Evolutionary conservation across 2,329 filamentous ascomycete species (phyloP), one percentile per base, ranked within the genome.

Genomic region (Phialophora verrucosa): DNA sequence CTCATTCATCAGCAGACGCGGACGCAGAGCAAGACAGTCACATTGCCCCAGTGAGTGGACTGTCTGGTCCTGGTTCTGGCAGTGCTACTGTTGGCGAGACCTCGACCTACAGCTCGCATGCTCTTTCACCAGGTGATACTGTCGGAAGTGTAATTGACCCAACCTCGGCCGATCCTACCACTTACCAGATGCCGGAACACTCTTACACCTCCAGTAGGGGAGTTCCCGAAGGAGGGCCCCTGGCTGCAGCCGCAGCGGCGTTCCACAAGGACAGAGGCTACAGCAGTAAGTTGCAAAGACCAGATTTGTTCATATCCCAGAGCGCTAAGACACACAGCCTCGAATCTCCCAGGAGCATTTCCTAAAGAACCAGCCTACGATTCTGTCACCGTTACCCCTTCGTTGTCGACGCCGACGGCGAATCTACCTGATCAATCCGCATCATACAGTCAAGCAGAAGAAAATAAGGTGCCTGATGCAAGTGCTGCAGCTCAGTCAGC

Each of bases 161-260:
- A 17, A 59, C 55, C 2, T 72, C 71, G 10, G 58, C 11, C 32
- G 71, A 73, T 50, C 71, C 70, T 20, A 64, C 68, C 32, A 71
- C 67, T 10, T 73, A 66, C 62, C 63, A 57, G 31, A 68, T 63
- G 47, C 71, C 71, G 10, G 71, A 73, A 55, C 65, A 70, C 31
- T 54, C 65, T 12, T 70, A 66, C 38, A 44, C 44, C 44, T 59
- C 67, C n/a, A 58, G n/a, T 50, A 62, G 29, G 42, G 68, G 68
- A 4, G 58, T 70, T 11, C 68, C 68, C 2, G 51, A 57, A 32
- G 68, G 65, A 23, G 62, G 65, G 12, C 65, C 68, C 4, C 59
- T 55, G 5, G 58, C 63, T 5, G 68, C 68, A 20, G 68, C 68
- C 12, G 63, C 68, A 10, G 25, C 25, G 6, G 65, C 68, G 49